Evolutionary conservation across 2,329 filamentous ascomycete genomes (phyloP).

Genomic region (Scleromitrula shiraiana): DNA sequence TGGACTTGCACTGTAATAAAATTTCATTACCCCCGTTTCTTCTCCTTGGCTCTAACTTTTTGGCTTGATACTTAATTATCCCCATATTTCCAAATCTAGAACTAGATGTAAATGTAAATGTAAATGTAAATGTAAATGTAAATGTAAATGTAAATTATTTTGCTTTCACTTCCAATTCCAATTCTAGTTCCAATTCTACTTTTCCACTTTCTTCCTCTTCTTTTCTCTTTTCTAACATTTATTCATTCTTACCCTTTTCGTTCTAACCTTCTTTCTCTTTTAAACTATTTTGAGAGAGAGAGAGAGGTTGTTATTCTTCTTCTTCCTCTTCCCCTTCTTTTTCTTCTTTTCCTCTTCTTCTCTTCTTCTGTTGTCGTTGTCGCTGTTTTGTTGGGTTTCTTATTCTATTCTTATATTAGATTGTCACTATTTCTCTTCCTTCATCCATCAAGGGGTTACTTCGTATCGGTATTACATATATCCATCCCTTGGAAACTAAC

Average conservation of each 20-base stretch:
- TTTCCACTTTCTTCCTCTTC: not conserved
- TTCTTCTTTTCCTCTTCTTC: not conserved
- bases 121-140: not conserved
- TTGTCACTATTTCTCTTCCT: not conserved
- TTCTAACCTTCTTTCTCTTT: not conserved
- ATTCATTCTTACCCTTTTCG: not conserved
- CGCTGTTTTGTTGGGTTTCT: not conserved
- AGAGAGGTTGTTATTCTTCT: not conserved
- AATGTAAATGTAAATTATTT: not conserved
- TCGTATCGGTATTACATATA: not conserved
- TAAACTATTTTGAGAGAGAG: too few relatives aligned
- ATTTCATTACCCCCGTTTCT: too few relatives aligned
- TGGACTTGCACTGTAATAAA: too few relatives aligned
- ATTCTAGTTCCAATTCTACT: not conserved
- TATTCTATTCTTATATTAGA: not conserved
- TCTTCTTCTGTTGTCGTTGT: not conserved
- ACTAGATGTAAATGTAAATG: too few relatives aligned
- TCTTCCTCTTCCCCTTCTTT: not conserved
- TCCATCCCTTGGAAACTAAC: not conserved
- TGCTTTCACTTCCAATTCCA: not conserved
- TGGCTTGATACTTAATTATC: too few relatives aligned
- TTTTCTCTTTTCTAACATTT: not conserved
- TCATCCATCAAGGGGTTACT: constrained; percentile 1
- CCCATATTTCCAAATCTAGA: too few relatives aligned
- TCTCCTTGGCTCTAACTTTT: too few relatives aligned